Base-by-base conservation (phyloP, 371 early-diverging fungal species). In the Rhizopus microsporus region DNA sequence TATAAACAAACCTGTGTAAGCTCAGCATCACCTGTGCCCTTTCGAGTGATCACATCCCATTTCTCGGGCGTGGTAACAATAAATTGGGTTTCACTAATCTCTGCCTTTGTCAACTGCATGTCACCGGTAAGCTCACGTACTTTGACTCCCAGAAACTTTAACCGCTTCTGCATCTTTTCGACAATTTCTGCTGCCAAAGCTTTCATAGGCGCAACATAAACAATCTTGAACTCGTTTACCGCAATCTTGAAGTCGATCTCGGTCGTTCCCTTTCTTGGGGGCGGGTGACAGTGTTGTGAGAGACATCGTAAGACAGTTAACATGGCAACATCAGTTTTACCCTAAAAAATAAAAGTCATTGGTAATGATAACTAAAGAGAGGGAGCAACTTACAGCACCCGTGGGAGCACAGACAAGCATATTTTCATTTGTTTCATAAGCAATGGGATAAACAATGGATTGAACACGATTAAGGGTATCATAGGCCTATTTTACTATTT, bases 31-130 rank as follows among this genome's bases (percentile, higher is more conserved):
- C 95, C 95, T 3, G 88, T 89, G 23, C 92, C 82, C 77, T 98
- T 99, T 64, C 99, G 82, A 7, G 99, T 99, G 29, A 98, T 92
- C 3, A 98, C 97, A 81, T 99, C 99, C 97, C 99, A 99, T 69
- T 99, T 99, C 70, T 99, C 99, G 0, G 99, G 99, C 1, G 99
- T 99, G 9, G 98, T 98, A 12, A 99, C 96, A 59, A 99, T 93
- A 58, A 99, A 93, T 71, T 98, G 93, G 2, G 97, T 94, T 15
- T 85, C 88, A 23, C 77, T 72, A 31, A 99, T 89, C 73, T 99
- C 98, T 23, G 90, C 79, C 66, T 91, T 90, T 7, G 97, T 93
- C 59, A 98, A 67, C 64, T 99, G 97, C 90, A 97, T 98, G 71
- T 99, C 99, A 59, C 98, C 79, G 17, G 99, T 97, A 62, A 97